Evolutionary conservation across 805 yeast genomes (phyloP).

Genomic region (Lipomyces yamadae): DNA sequence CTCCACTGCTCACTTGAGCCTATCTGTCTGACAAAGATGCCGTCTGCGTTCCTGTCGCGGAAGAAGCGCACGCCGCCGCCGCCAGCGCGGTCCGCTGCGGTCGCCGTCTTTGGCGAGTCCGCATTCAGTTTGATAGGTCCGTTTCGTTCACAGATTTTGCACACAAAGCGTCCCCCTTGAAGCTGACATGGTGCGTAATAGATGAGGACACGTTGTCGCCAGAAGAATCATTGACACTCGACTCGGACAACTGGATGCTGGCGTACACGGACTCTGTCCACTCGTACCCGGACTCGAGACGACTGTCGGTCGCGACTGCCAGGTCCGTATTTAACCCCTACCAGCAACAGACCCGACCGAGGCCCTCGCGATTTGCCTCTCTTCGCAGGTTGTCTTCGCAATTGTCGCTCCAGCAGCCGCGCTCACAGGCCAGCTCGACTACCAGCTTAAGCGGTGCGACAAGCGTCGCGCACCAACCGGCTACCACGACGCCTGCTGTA

Average conservation of each 20-base stretch:
- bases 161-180: background rate
- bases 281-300: constrained; percentile 27
- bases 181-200: background rate
- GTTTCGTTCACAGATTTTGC: background rate
- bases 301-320: constrained; percentile 21
- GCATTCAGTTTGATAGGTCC: constrained; percentile 22
- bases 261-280: constrained; percentile 24
- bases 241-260: constrained; percentile 31
- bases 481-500: background rate
- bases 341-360: constrained; percentile 7
- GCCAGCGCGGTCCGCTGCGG: constrained; percentile 25
- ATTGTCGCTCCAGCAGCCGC: constrained; percentile 24
- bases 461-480: background rate
- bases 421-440: constrained; percentile 10
- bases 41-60: constrained; percentile 19
- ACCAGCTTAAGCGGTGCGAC: constrained; percentile 1
- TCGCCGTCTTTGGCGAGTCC: constrained; percentile 27
- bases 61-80: constrained; percentile 18
- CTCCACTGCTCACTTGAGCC: constrained; percentile 7
- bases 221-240: constrained; percentile 33
- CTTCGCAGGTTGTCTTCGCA: constrained; percentile 18
- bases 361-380: constrained; percentile 14
- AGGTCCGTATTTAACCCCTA: constrained; percentile 31
- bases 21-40: constrained; percentile 3
- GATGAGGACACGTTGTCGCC: constrained; percentile 33